Conservation (phyloP, 306 rosid species). For the Vigna unguiculata region DNA sequence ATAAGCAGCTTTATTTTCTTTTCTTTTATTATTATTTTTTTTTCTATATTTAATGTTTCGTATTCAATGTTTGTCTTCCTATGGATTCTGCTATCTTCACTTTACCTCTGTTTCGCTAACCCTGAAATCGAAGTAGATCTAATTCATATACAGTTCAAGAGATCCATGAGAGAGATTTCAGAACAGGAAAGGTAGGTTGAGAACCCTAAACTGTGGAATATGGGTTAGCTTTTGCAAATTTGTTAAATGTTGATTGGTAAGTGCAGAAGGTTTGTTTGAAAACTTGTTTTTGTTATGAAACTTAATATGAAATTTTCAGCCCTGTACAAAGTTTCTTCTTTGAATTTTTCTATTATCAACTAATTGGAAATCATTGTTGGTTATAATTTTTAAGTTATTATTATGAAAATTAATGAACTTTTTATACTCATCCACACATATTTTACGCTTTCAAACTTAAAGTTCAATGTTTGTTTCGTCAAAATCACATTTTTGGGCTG, state of each 20-base stretch:
- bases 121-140: slow-evolving; percentile 32
- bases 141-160: slow-evolving; percentile 11
- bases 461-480: not conserved
- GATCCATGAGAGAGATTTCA: not conserved
- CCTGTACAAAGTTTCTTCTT: not conserved
- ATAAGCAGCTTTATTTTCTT: not conserved
- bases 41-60: no score
- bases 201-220: slow-evolving; percentile 10
- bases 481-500: not conserved
- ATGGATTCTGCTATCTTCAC: not conserved
- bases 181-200: not conserved
- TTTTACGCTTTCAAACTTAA: no score
- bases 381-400: no score
- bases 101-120: not conserved
- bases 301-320: not conserved
- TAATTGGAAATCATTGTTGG: no score
- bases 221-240: not conserved
- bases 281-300: not conserved
- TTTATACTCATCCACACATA: no score
- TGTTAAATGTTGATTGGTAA: not conserved
- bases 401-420: no score
- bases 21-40: no score
- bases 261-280: not conserved
- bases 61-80: slow-evolving; percentile 8
- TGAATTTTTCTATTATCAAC: not conserved